A percentile compares a stretch with the other conserved stretches of the same genome.
These are phyloP conservation scores for Pichia sp. DNA, from an alignment of 1,139 yeast species.

Conservation along the genomic window DNA sequence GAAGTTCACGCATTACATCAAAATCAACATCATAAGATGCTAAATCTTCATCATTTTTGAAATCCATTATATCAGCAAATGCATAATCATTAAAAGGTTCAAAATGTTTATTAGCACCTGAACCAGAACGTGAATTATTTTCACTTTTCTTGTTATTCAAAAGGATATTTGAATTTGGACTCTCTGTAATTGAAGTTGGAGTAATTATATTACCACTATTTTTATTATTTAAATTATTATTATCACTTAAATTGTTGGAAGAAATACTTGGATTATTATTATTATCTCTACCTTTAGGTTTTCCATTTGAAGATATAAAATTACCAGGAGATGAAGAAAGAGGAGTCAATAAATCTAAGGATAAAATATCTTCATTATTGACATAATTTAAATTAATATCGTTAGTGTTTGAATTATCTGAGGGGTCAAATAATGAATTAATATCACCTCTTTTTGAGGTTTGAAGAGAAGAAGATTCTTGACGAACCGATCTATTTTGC, in stretches of 20 bases:
- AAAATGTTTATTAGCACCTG: neutral
- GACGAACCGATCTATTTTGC: constrained; percentile 28
- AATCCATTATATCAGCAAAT: constrained; percentile 23
- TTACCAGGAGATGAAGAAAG: constrained; percentile 18
- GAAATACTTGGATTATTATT: constrained; percentile 2
- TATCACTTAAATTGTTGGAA: neutral
- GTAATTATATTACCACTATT: constrained; percentile 14
- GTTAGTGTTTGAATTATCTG: neutral
- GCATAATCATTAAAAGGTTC: constrained; percentile 14
- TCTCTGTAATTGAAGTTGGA: constrained; percentile 15
- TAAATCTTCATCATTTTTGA: constrained; percentile 21
- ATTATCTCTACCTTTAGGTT: constrained; percentile 2
- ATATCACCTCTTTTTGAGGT: constrained; percentile 8
- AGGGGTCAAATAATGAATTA: no score
- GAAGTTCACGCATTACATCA: constrained; percentile 20
- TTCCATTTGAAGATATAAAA: constrained; percentile 3
- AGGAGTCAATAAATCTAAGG: constrained; percentile 23
- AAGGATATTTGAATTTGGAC: constrained; percentile 5
- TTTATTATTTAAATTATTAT: neutral
- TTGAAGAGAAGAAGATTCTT: constrained; percentile 25
- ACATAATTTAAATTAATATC: neutral
- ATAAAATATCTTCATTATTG: constrained; percentile 14
- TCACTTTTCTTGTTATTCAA: neutral
- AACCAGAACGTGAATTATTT: neutral
- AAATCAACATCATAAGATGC: constrained; percentile 20